Conservation (phyloP, 2,329 filamentous ascomycete species). For the Phialophora chinensis region DNA sequence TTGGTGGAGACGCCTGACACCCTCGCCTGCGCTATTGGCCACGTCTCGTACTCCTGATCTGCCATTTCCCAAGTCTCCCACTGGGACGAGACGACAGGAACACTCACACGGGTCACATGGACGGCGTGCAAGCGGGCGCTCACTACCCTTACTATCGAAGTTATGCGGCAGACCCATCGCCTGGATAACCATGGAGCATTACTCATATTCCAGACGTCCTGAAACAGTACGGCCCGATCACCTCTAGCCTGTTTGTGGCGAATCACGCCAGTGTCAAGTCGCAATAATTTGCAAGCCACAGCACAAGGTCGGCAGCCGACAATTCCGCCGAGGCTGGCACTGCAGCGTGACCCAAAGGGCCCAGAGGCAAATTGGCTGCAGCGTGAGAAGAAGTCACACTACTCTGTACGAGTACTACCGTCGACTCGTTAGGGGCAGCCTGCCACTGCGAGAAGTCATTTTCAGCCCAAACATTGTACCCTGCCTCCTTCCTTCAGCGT, state of each 20-base stretch:
- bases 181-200: slow-evolving; percentile 17
- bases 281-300: slow-evolving; percentile 34
- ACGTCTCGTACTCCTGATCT: slow-evolving; percentile 23
- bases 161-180: slow-evolving; percentile 28
- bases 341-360: slow-evolving; percentile 21
- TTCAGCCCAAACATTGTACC: slow-evolving; percentile 1
- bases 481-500: background rate
- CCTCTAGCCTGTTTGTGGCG: slow-evolving; percentile 30
- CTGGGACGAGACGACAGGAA: slow-evolving; percentile 8
- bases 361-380: slow-evolving; percentile 30
- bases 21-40: slow-evolving; percentile 26
- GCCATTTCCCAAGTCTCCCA: slow-evolving; percentile 10
- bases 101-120: slow-evolving; percentile 28
- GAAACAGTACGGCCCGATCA: slow-evolving; percentile 33
- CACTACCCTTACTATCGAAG: slow-evolving; percentile 22
- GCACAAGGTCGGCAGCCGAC: slow-evolving; percentile 31
- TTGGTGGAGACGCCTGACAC: slow-evolving; percentile 22
- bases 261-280: slow-evolving; percentile 26
- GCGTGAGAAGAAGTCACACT: slow-evolving; percentile 11
- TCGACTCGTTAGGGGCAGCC: background rate
- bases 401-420: background rate
- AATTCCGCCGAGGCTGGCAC: slow-evolving; percentile 35
- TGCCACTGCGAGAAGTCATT: background rate
- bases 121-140: slow-evolving; percentile 13
- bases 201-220: slow-evolving; percentile 3